A percentile compares a stretch with the other conserved stretches of the same genome.
Evolutionary conservation across 2,329 filamentous ascomycete species (phyloP).

Genomic region (Dothistroma pini): DNA sequence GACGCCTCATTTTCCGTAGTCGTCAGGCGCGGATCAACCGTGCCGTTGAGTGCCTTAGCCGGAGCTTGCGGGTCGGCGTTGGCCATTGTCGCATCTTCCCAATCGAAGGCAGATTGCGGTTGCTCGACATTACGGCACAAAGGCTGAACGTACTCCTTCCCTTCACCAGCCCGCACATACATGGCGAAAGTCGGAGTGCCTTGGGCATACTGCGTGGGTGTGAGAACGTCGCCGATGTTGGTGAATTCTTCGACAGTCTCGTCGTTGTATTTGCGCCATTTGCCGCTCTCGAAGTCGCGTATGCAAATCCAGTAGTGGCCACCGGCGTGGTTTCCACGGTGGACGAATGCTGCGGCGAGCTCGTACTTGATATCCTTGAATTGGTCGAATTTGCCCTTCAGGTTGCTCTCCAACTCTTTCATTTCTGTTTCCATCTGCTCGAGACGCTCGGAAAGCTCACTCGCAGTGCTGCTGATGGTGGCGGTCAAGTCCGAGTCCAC

Average conservation of each 20-base stretch:
- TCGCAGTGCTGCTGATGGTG: conserved; percentile 45
- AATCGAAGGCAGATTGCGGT: neutral
- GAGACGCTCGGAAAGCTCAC: conserved; percentile 46
- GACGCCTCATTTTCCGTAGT: conserved; percentile 6
- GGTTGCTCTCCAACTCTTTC: conserved; percentile 45
- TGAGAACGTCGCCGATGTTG: conserved; percentile 60
- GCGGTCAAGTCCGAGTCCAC: conserved; percentile 41
- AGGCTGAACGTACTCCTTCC: conserved; percentile 54
- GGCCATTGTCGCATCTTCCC: conserved; percentile 6
- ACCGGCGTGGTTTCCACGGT: conserved; percentile 60
- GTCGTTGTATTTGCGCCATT: conserved; percentile 97
- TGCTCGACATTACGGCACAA: conserved; percentile 33
- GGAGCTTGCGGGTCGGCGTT: neutral
- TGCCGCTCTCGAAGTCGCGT: conserved; percentile 72
- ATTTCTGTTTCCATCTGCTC: conserved; percentile 41
- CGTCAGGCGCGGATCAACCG: conserved; percentile 8
- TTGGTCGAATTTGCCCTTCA: conserved; percentile 59
- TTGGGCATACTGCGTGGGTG: conserved; percentile 56
- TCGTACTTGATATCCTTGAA: conserved; percentile 68
- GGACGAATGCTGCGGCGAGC: conserved; percentile 89
- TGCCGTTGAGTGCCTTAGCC: neutral
- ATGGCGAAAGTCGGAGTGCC: conserved; percentile 82
- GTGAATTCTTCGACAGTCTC: conserved; percentile 66
- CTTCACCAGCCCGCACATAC: conserved; percentile 68
- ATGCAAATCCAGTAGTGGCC: conserved; percentile 99